Evolutionary conservation across 176 grass and related monocot species (phyloP).

Genomic region (Paspalum vaginatum): DNA sequence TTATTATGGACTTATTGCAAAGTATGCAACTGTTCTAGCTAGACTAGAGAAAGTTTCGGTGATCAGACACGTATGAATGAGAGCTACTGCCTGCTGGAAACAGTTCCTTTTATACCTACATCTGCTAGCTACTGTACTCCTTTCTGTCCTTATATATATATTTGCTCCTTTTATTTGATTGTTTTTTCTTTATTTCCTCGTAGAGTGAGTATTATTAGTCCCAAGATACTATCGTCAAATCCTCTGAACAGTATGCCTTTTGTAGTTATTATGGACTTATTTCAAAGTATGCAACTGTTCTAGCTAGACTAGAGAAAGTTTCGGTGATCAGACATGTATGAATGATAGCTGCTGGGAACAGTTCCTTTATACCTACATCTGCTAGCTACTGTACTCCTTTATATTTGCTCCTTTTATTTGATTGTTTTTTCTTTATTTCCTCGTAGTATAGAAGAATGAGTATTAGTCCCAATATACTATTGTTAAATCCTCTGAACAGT

Average conservation of each 20-base stretch:
- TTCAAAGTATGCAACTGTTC: neutral
- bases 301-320: neutral
- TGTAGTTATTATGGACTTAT: conserved; percentile 8
- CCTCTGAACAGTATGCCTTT: conserved; percentile 3
- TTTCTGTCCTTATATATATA: neutral
- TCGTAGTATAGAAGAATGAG: too few relatives aligned
- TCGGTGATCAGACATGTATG: conserved; percentile 17
- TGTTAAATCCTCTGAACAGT: neutral
- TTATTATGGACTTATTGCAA: neutral
- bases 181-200: too few relatives aligned
- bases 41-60: conserved; percentile 7
- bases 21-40: neutral
- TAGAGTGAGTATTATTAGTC: too few relatives aligned
- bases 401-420: neutral
- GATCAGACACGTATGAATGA: conserved; percentile 13
- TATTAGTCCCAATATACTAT: neutral
- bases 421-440: neutral
- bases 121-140: neutral
- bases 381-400: neutral
- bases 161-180: neutral
- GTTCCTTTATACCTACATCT: neutral
- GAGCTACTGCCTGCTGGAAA: neutral
- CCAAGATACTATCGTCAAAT: neutral
- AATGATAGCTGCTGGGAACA: neutral
- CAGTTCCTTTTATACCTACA: neutral